Percentiles rank a stretch among this genome's conserved stretches.
Evolutionary conservation across 768 basidiomycete genomes (phyloP).

Genomic region (Leucocoprinus birnbaumii): DNA sequence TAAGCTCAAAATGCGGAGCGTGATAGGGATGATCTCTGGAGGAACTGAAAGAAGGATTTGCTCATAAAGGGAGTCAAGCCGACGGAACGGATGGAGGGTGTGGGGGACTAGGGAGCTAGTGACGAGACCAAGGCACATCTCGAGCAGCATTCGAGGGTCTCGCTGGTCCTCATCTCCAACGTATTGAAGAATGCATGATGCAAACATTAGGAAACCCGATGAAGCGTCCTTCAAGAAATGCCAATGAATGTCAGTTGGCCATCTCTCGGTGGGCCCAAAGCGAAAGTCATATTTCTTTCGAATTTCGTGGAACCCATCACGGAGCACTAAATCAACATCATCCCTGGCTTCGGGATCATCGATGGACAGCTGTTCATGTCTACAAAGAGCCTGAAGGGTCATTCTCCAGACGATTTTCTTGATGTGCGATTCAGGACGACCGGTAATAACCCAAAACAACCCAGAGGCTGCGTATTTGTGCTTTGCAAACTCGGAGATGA

Average conservation of each 20-base stretch:
- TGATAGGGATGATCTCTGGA: neutral
- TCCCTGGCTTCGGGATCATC: neutral
- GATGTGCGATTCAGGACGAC: neutral
- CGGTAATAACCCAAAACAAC: neutral
- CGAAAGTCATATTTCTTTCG: neutral
- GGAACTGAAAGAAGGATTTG: neutral
- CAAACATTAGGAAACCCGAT: neutral
- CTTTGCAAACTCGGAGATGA: neutral
- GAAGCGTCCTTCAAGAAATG: neutral
- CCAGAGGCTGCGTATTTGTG: neutral
- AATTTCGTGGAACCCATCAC: neutral
- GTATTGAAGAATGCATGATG: neutral
- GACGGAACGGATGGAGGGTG: neutral
- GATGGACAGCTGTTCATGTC: neutral
- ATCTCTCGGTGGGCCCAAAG: neutral
- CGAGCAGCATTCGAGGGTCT: neutral
- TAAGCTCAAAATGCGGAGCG: neutral
- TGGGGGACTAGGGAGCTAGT: neutral
- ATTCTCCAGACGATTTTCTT: neutral
- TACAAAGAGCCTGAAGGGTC: neutral
- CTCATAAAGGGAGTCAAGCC: constrained; percentile 1
- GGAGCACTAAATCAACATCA: neutral
- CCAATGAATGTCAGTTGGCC: neutral
- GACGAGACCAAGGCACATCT: neutral
- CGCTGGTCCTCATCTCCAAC: neutral